These are phyloP conservation scores for Ambrosia trifida DNA, from an alignment of 129 eudicot species.

Conservation along the genomic window DNA sequence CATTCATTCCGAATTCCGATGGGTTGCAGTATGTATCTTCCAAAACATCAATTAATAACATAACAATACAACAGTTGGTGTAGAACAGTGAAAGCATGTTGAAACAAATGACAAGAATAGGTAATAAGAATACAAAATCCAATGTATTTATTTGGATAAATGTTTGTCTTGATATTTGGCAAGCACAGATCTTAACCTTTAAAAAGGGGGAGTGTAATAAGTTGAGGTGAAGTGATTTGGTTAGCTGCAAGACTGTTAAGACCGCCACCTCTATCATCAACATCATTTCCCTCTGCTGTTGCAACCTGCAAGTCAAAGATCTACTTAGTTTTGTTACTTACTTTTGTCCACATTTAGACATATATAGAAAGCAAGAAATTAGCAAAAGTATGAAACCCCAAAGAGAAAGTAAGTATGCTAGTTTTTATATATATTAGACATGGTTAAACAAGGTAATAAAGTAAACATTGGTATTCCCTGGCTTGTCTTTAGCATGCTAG, in stretches of 20 bases:
- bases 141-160: not conserved
- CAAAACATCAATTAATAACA: not conserved
- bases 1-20: not conserved
- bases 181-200: not conserved
- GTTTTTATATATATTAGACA: not conserved
- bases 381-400: not conserved
- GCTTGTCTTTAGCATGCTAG: not conserved
- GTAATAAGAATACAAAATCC: not conserved
- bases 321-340: constrained; percentile 11
- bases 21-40: not conserved
- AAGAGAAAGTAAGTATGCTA: not conserved
- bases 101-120: not conserved
- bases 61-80: not conserved
- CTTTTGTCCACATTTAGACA: not conserved
- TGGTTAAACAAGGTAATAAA: not conserved
- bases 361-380: not conserved
- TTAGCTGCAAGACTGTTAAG: constrained; percentile 31
- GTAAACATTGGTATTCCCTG: too few species aligned
- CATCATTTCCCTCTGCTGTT: not conserved
- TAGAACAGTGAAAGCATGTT: not conserved
- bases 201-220: not conserved
- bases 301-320: constrained; percentile 27
- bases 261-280: constrained; percentile 5
- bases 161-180: not conserved
- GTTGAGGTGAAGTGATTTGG: constrained; percentile 23